Base-by-base conservation (phyloP, 2,329 filamentous ascomycete genomes). In the Bipolaris gigantea region DNA sequence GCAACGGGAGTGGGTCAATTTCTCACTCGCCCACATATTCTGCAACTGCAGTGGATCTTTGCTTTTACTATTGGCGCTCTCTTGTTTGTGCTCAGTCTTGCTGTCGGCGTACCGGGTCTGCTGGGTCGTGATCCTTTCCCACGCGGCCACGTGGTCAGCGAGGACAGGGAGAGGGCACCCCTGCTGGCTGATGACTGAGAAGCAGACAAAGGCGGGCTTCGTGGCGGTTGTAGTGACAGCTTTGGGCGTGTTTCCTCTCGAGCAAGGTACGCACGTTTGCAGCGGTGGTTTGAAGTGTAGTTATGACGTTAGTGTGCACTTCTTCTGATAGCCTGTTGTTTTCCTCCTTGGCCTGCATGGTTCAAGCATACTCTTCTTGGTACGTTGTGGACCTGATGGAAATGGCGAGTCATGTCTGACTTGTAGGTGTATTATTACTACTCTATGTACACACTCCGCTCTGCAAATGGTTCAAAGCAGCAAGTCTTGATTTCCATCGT, bases 21-120 rank as follows among this genome's bases (percentile, higher is more conserved):
- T 76, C 78, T 86, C 46, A 81, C 83, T 66, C 85, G 91, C 71
- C 75, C 87, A 55, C 82, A 94, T 70, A 74, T 88, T 59, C 80
- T 95, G 62, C 89, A 90, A 6, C 80, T 96, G 60, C 92, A 96
- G 77, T 96, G 91, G 91, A 93, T 95, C 75, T 96, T 96, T 72
- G 89, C 91, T 32, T 94, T 95, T 69, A 80, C 85, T 58, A 91
- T 96, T 72, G 92, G 93, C 81, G 84, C 81, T 0, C 71, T 89
- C 23, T 83, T 95, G 48, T 88, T 94, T 71, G 73, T 92, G 18
- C 76, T 84, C 16, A 90, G 89, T 1, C 66, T 89, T 2, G 74
- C 82, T 15, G 79, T 91, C 48, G 87, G 84, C 2, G 74, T 89
- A 32, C 88, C 88, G 0, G 82, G 82, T 19, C 48, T 86, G 68